These are phyloP conservation scores for Elaphomyces granulatus DNA, from an alignment of 495 filamentous ascomycete genomes.

Conservation along the genomic window DNA sequence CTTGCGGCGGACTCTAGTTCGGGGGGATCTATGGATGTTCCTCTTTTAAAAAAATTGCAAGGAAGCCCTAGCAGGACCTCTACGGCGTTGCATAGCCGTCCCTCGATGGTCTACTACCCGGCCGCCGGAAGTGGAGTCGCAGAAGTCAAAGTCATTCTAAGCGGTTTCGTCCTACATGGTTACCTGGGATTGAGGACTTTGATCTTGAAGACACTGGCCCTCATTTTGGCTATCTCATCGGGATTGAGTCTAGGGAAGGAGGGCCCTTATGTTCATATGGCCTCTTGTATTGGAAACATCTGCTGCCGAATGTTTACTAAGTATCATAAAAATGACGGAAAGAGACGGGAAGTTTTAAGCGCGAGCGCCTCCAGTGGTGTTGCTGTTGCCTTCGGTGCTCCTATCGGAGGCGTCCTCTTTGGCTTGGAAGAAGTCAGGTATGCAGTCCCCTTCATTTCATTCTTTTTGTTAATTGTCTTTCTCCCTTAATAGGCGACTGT, in stretches of 20 bases:
- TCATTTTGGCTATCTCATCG: constrained; percentile 82
- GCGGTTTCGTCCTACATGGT: constrained; percentile 92
- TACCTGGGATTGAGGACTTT: constrained; percentile 87
- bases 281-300: constrained; percentile 91
- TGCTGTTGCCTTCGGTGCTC: constrained; percentile 88
- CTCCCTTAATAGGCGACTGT: neutral
- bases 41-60: neutral
- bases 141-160: constrained; percentile 93
- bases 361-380: constrained; percentile 88
- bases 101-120: constrained; percentile 86
- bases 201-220: constrained; percentile 65
- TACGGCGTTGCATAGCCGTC: constrained; percentile 21
- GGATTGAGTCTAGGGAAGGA: constrained; percentile 92
- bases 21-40: constrained; percentile 20
- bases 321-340: constrained; percentile 86
- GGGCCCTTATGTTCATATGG: constrained; percentile 94
- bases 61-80: constrained; percentile 15
- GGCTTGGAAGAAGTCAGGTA: constrained; percentile 80
- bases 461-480: neutral
- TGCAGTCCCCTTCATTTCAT: constrained; percentile 1
- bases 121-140: constrained; percentile 94
- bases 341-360: constrained; percentile 80
- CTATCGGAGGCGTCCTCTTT: constrained; percentile 86
- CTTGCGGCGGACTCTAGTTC: constrained; percentile 31
- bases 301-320: constrained; percentile 84